Base-by-base conservation (phyloP, 139 green algal genomes). In the Yamagishiella unicocca region DNA sequence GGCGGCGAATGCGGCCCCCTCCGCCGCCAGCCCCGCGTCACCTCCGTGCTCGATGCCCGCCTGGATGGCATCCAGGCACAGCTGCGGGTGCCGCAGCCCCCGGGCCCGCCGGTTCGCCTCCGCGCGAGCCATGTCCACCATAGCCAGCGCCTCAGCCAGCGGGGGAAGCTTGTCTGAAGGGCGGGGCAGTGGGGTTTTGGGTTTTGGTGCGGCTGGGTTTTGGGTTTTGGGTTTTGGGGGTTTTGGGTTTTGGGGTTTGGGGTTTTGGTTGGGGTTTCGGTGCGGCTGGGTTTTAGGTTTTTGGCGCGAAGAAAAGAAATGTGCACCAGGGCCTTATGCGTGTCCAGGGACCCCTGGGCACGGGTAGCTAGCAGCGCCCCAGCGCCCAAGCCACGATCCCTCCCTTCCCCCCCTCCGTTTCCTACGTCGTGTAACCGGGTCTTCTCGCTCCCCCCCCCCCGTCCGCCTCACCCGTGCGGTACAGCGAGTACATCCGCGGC, bases 281-380 rank as follows among this genome's bases (percentile, higher is more conserved):
- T n/a, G n/a, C n/a, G n/a, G n/a, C n/a, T n/a, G n/a, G n/a, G n/a
- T n/a, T n/a, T n/a, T n/a, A n/a, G n/a, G n/a, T n/a, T n/a, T n/a
- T n/a, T n/a, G n/a, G 94, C 4, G 98, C 96, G 64, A 99, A 99
- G 93, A 99, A 99, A 82, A 99, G n/a, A n/a, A n/a, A n/a, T 98
- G 95, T 99, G 97, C 62, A 99, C 97, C 42, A 99, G 93, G 0
- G 95, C 95, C 91, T 98, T 98, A 92, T 99, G 97, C 0, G 94
- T 95, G 91, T 97, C 94, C 85, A 98, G 90, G 6, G 90, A 78
- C 1, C 94, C 93, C 2, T 95, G 94, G 45, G 90, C 88, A n/a
- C n/a, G n/a, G n/a, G n/a, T n/a, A n/a, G n/a, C n/a, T n/a, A n/a
- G n/a, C n/a, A n/a, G n/a, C n/a, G n/a, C n/a, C n/a, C n/a, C n/a